Percentiles rank a stretch among this genome's conserved stretches.
Evolutionary conservation across 345 rosid species (phyloP).

Genomic region (Passiflora organensis): DNA sequence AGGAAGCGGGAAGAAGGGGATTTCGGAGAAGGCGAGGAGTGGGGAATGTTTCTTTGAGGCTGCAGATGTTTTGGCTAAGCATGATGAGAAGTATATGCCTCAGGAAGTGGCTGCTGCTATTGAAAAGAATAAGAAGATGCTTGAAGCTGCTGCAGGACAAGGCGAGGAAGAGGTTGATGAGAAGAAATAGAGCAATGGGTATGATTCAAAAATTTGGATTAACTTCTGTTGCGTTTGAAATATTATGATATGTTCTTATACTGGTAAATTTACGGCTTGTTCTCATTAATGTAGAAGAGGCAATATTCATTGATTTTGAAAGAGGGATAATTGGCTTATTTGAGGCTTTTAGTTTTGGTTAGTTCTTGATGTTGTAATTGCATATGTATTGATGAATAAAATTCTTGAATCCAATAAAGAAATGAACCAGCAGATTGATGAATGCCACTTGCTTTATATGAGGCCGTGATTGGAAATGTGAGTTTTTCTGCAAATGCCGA

Average conservation of each 20-base stretch:
- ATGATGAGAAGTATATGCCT: slow-evolving; percentile 99
- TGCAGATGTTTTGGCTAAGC: slow-evolving; percentile 88
- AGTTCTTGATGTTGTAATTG: slow-evolving; percentile 8
- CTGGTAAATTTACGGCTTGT: not conserved
- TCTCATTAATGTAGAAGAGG: slow-evolving; percentile 1
- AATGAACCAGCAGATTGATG: not conserved
- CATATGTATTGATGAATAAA: slow-evolving; percentile 1
- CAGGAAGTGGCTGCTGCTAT: slow-evolving; percentile 87
- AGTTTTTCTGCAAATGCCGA: not conserved
- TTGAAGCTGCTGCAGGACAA: slow-evolving; percentile 31
- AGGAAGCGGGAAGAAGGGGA: slow-evolving; percentile 40
- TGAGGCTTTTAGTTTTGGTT: not conserved
- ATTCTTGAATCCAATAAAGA: slow-evolving; percentile 1
- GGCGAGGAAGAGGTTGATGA: slow-evolving; percentile 20
- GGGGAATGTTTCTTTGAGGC: slow-evolving; percentile 69
- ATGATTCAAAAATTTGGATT: slow-evolving; percentile 6
- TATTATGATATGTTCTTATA: not conserved
- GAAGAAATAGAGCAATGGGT: slow-evolving; percentile 19
- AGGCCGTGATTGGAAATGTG: not conserved
- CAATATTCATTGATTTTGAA: slow-evolving; percentile 1
- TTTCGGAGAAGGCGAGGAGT: slow-evolving; percentile 65
- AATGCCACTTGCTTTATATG: no score
- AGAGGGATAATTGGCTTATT: slow-evolving; percentile 2
- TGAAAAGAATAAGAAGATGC: slow-evolving; percentile 85
- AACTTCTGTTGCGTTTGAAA: not conserved